A percentile compares a stretch with the other conserved stretches of the same genome.
Conservation (phyloP, 441 rosid species). For the Macaranga tanarius region DNA sequence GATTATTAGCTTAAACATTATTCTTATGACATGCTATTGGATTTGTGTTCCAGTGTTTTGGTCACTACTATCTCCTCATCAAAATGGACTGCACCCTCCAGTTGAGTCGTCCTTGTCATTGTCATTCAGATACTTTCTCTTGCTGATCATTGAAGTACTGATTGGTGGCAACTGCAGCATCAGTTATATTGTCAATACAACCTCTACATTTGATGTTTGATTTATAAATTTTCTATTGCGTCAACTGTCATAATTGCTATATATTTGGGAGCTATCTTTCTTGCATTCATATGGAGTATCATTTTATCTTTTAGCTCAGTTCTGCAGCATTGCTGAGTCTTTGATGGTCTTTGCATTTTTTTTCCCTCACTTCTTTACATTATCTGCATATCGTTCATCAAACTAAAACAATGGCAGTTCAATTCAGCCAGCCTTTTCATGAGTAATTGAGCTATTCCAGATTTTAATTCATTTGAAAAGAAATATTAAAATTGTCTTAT, state of each 20-base stretch:
- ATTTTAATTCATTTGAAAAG: too few relatives aligned
- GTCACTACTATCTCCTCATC: constrained; percentile 71
- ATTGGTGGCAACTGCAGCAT: neutral
- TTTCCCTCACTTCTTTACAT: neutral
- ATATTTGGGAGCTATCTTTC: neutral
- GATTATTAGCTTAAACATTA: neutral
- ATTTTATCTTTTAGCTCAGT: neutral
- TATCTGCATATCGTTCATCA: neutral
- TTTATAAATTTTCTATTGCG: neutral
- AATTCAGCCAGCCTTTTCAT: too few relatives aligned
- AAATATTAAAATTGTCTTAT: too few relatives aligned
- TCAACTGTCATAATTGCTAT: neutral
- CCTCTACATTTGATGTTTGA: neutral
- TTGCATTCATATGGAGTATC: neutral
- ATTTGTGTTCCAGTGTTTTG: constrained; percentile 59
- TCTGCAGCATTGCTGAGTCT: neutral
- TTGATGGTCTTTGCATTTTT: neutral
- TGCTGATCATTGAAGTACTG: neutral
- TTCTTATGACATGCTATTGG: constrained; percentile 20
- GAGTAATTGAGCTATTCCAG: too few relatives aligned
- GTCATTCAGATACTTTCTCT: constrained; percentile 63
- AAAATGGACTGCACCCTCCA: constrained; percentile 45
- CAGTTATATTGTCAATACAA: neutral
- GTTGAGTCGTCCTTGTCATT: constrained; percentile 77
- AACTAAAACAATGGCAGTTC: too few relatives aligned